Percentiles rank a stretch among this genome's conserved stretches.
These are phyloP conservation scores for Aspergillus piperis DNA, from an alignment of 2,329 filamentous ascomycete genomes.

Conservation along the genomic window DNA sequence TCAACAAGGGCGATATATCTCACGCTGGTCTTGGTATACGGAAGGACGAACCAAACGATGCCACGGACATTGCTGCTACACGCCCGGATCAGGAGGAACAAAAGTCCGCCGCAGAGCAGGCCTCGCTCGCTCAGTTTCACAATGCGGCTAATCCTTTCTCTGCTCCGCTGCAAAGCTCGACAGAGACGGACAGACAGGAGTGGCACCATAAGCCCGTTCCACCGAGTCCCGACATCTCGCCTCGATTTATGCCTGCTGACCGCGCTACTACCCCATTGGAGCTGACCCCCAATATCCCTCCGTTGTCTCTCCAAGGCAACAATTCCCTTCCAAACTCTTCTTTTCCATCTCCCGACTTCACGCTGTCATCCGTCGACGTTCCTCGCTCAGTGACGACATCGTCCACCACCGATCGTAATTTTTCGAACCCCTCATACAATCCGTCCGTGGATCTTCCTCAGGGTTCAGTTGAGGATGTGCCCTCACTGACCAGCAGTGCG, in stretches of 20 bases:
- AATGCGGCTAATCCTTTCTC: conserved; percentile 26
- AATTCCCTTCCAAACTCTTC: conserved; percentile 43
- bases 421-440: conserved; percentile 40
- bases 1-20: conserved; percentile 6
- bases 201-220: conserved; percentile 26
- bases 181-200: conserved; percentile 36
- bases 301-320: conserved; percentile 41
- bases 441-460: conserved; percentile 42
- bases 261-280: conserved; percentile 47
- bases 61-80: neutral
- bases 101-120: conserved; percentile 5
- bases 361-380: conserved; percentile 42
- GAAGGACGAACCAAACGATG: conserved; percentile 16
- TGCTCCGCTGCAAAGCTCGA: conserved; percentile 25
- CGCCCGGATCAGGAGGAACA: conserved; percentile 5
- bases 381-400: conserved; percentile 45
- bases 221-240: conserved; percentile 40
- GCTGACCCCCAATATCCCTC: conserved; percentile 41
- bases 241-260: conserved; percentile 38
- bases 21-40: conserved; percentile 35
- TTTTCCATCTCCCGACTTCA: conserved; percentile 49
- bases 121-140: conserved; percentile 16
- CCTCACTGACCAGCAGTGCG: conserved; percentile 52
- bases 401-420: conserved; percentile 45
- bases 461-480: conserved; percentile 51